Evolutionary conservation across 1,139 yeast species (phyloP).

Genomic region (Hemisphaericaspora xylofermentans): DNA sequence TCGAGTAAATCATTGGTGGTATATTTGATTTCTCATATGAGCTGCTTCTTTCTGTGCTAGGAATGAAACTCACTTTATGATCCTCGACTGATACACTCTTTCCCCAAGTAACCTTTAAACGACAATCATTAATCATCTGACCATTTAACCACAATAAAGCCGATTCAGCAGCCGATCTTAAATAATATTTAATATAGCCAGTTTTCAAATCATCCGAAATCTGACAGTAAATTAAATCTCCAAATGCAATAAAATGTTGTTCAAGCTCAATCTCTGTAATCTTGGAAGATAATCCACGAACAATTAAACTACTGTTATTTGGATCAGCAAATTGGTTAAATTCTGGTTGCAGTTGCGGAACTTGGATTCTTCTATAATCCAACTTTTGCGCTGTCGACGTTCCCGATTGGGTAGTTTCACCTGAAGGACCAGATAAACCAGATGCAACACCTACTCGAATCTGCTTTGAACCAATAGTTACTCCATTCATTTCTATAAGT

Average conservation of each 20-base stretch:
- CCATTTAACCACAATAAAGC: slow-evolving; percentile 38
- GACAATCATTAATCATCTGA: slow-evolving; percentile 27
- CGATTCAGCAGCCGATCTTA: slow-evolving; percentile 36
- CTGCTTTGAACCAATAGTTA: slow-evolving; percentile 68
- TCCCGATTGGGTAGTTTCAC: slow-evolving; percentile 8
- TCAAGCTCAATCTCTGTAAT: slow-evolving; percentile 33
- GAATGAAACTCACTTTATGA: slow-evolving; percentile 10
- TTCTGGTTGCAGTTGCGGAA: slow-evolving; percentile 36
- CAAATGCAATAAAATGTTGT: slow-evolving; percentile 32
- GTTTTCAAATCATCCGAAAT: slow-evolving; percentile 21
- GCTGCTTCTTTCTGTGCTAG: slow-evolving; percentile 9
- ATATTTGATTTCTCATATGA: slow-evolving; percentile 16
- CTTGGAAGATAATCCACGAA: slow-evolving; percentile 30
- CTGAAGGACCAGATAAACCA: slow-evolving; percentile 20
- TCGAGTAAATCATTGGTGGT: slow-evolving; percentile 21
- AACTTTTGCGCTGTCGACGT: slow-evolving; percentile 4
- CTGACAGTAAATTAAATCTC: slow-evolving; percentile 31
- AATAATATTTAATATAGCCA: slow-evolving; percentile 28
- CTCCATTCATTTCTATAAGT: slow-evolving; percentile 79
- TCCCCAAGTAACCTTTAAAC: slow-evolving; percentile 38
- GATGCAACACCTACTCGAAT: slow-evolving; percentile 59
- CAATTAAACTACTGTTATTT: slow-evolving; percentile 30
- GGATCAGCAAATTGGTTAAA: slow-evolving; percentile 36
- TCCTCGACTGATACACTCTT: slow-evolving; percentile 11
- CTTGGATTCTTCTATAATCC: slow-evolving; percentile 7